These are phyloP conservation scores for Halophytophthora polymorphica DNA, from an alignment of 352 stramenopile species.

Conservation along the genomic window DNA sequence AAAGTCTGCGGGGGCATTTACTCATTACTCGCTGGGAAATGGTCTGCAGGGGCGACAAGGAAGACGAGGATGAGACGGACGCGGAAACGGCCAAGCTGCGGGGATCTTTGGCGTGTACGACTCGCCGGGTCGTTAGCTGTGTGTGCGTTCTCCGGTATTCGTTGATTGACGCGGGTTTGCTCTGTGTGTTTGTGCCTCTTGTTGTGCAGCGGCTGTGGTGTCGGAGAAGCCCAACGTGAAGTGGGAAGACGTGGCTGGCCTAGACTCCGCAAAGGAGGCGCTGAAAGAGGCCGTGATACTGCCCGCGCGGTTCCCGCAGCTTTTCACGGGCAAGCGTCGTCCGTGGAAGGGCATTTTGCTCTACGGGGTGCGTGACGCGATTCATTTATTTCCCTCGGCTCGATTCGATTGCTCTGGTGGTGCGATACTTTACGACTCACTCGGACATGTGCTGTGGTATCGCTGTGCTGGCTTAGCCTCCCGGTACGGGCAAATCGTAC, in stretches of 20 bases:
- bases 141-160: neutral
- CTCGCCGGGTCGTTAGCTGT: constrained; percentile 1
- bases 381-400: constrained; percentile 1
- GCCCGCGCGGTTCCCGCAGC: constrained; percentile 93
- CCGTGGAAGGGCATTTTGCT: constrained; percentile 97
- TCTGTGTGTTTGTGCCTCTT: neutral
- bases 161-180: neutral
- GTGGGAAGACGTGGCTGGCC: constrained; percentile 96
- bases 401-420: neutral
- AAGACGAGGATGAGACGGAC: constrained; percentile 90
- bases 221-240: constrained; percentile 94
- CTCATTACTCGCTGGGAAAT: constrained; percentile 1
- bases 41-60: constrained; percentile 62
- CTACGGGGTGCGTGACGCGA: constrained; percentile 88
- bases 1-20: too few species aligned
- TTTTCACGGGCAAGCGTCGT: constrained; percentile 92
- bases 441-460: constrained; percentile 3
- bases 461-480: constrained; percentile 39
- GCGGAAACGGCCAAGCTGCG: constrained; percentile 95
- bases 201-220: constrained; percentile 66
- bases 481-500: constrained; percentile 94
- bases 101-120: constrained; percentile 88
- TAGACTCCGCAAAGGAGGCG: constrained; percentile 96
- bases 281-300: constrained; percentile 99
- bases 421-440: neutral